A percentile compares a stretch with the other conserved stretches of the same genome.
These are phyloP conservation scores for Chrysosporium keratinophilum DNA, from an alignment of 2,329 filamentous ascomycete genomes.

Conservation along the genomic window DNA sequence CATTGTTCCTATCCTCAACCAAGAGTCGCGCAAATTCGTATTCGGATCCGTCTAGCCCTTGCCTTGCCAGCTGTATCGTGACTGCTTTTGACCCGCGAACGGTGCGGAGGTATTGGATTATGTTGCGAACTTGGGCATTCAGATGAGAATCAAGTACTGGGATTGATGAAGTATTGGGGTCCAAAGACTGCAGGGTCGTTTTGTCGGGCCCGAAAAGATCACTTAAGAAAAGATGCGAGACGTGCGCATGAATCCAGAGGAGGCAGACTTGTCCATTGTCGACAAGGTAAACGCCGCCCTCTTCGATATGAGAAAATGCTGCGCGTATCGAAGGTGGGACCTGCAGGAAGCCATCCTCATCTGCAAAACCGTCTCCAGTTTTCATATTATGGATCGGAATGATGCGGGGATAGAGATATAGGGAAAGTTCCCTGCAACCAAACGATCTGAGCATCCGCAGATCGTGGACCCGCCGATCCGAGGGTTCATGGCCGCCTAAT, in stretches of 20 bases:
- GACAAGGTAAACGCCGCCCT: conserved; percentile 85
- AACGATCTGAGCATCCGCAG: conserved; percentile 83
- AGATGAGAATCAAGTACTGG: conserved; percentile 84
- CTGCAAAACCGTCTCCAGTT: conserved; percentile 82
- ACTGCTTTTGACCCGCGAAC: conserved; percentile 78
- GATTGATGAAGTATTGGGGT: conserved; percentile 68
- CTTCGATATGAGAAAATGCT: conserved; percentile 78
- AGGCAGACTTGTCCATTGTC: conserved; percentile 91
- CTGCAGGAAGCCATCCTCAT: conserved; percentile 75
- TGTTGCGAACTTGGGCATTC: conserved; percentile 88
- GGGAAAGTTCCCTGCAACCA: conserved; percentile 70
- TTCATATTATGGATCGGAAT: conserved; percentile 83
- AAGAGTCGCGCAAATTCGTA: conserved; percentile 89
- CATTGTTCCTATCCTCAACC: conserved; percentile 91
- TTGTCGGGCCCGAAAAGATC: conserved; percentile 80
- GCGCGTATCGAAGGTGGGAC: conserved; percentile 72
- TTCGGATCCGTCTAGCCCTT: conserved; percentile 88
- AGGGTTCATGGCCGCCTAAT: conserved; percentile 69
- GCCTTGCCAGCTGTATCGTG: conserved; percentile 79
- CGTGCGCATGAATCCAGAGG: conserved; percentile 84
- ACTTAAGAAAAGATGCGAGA: conserved; percentile 78
- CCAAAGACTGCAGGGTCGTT: conserved; percentile 60
- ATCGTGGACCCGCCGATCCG: conserved; percentile 82
- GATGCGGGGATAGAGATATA: conserved; percentile 93
- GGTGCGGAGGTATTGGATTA: conserved; percentile 73